Conservation (phyloP, 805 yeast species). For the Myxozyma monticola region DNA sequence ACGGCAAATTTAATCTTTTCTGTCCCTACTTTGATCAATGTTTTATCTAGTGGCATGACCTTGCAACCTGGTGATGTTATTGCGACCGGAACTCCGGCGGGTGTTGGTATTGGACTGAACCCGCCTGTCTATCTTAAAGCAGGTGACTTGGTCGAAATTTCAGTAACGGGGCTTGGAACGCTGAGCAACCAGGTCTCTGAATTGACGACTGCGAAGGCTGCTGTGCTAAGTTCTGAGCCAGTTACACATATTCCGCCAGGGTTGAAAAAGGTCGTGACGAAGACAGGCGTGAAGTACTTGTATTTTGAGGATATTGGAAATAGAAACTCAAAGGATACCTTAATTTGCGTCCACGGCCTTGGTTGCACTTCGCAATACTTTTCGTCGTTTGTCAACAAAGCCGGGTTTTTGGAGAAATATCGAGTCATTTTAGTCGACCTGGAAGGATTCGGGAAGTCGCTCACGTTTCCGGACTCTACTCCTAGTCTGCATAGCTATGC, state of each 20-base stretch:
- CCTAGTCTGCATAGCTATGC: conserved; percentile 10
- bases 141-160: conserved; percentile 47
- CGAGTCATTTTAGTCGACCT: conserved; percentile 18
- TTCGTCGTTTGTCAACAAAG: conserved; percentile 2
- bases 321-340: conserved; percentile 2
- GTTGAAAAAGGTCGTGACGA: conserved; percentile 4
- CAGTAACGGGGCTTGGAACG: conserved; percentile 23
- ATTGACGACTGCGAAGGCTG: neutral
- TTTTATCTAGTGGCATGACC: conserved; percentile 52
- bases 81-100: conserved; percentile 58
- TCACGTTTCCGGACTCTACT: conserved; percentile 3
- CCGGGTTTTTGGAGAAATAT: conserved; percentile 9
- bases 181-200: conserved; percentile 10
- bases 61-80: conserved; percentile 54
- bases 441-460: conserved; percentile 21
- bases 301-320: conserved; percentile 23
- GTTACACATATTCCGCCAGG: conserved; percentile 2
- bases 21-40: conserved; percentile 46
- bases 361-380: conserved; percentile 18
- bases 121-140: conserved; percentile 46
- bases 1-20: conserved; percentile 52
- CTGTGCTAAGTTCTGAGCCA: neutral
- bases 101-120: conserved; percentile 51
- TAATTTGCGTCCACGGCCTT: conserved; percentile 20
- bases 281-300: conserved; percentile 15